Conservation (phyloP, 2,329 filamentous ascomycete species). For the Penicillium brasilianum region DNA sequence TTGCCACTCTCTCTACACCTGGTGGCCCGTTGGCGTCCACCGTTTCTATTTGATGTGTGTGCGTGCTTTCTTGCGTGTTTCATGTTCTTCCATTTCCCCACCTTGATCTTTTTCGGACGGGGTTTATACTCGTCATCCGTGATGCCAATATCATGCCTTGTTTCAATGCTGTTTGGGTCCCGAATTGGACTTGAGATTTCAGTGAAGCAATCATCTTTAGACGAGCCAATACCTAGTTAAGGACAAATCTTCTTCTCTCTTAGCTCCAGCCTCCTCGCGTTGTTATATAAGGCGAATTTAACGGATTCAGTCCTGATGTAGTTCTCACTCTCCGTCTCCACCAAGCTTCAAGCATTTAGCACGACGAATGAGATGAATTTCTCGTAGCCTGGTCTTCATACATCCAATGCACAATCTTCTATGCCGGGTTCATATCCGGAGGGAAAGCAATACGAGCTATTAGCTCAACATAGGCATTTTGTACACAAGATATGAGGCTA, state of each 20-base stretch:
- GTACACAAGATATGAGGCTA: neutral
- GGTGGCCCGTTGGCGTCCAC: slow-evolving; percentile 18
- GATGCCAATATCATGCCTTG: slow-evolving; percentile 26
- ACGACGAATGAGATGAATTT: neutral
- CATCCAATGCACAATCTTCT: neutral
- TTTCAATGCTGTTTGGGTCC: slow-evolving; percentile 14
- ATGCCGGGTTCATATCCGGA: neutral
- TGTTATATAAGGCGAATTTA: neutral
- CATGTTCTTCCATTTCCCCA: slow-evolving; percentile 24
- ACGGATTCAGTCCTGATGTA: neutral
- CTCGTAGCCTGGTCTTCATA: neutral
- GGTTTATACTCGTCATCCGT: slow-evolving; percentile 20
- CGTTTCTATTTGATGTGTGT: slow-evolving; percentile 10
- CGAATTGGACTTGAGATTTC: slow-evolving; percentile 12
- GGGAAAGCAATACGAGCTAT: neutral
- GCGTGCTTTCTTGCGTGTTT: slow-evolving; percentile 23
- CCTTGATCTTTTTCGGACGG: slow-evolving; percentile 18
- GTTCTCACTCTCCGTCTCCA: neutral
- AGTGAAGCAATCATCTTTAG: slow-evolving; percentile 22
- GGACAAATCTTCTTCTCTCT: neutral
- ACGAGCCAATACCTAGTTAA: neutral
- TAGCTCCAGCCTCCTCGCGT: neutral
- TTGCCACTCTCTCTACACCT: slow-evolving; percentile 5
- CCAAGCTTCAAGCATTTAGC: neutral
- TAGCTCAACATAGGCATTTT: neutral